phyloP scores from a whole-genome alignment of 1,284 basidiomycete genomes.

The Pseudozyma thailandica region DNA sequence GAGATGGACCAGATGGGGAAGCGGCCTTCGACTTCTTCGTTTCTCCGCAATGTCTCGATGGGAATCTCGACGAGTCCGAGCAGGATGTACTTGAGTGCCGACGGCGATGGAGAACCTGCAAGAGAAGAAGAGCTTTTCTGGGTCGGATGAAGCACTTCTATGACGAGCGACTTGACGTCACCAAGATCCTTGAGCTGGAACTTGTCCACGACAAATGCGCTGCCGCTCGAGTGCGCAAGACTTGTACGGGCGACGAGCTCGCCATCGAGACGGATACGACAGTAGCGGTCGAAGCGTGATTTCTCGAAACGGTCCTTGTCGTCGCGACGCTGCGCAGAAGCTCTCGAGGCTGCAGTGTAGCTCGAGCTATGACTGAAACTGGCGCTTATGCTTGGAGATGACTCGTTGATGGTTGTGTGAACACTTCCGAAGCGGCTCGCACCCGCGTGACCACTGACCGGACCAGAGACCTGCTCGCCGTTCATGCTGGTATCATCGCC shows the following conservation, averaged over 20 bases:
- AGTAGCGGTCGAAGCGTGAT: constrained; percentile 50
- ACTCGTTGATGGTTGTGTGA: constrained; percentile 6
- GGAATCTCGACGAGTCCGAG: constrained; percentile 57
- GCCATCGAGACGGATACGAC: constrained; percentile 50
- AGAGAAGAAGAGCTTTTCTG: constrained; percentile 27
- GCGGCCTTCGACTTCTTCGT: constrained; percentile 59
- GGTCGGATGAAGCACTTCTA: constrained; percentile 53
- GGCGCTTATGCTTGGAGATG: constrained; percentile 8
- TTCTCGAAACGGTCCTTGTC: constrained; percentile 40
- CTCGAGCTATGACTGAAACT: constrained; percentile 2
- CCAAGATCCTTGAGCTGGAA: constrained; percentile 51
- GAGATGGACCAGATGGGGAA: constrained; percentile 59
- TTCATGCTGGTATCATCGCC: constrained; percentile 24
- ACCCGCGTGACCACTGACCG: constrained; percentile 32
- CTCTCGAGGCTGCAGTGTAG: constrained; percentile 8
- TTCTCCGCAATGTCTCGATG: constrained; percentile 55
- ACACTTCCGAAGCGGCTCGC: constrained; percentile 17
- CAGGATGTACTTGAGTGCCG: constrained; percentile 38
- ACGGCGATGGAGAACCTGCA: constrained; percentile 16
- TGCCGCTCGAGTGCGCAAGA: constrained; percentile 14
- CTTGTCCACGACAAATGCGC: constrained; percentile 44
- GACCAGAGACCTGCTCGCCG: constrained; percentile 19
- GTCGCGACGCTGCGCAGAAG: constrained; percentile 19
- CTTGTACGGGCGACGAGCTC: constrained; percentile 55
- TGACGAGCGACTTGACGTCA: constrained; percentile 33